A percentile compares a stretch with the other conserved stretches of the same genome.
These are phyloP conservation scores for Rubia peregrina DNA, from an alignment of 305 asterid genomes.

Conservation along the genomic window DNA sequence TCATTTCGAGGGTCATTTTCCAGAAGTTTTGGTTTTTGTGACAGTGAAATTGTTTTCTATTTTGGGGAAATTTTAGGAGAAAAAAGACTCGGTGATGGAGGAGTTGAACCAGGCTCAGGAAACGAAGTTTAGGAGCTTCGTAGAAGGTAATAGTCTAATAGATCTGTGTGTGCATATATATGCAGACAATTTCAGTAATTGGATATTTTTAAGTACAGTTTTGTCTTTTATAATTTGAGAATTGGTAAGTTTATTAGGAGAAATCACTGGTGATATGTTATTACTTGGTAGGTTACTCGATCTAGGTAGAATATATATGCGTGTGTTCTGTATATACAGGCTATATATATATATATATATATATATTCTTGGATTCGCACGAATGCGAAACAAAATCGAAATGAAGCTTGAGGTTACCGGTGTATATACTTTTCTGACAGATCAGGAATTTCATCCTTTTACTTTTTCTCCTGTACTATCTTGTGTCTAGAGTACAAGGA, in stretches of 20 bases:
- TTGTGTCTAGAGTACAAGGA: background rate
- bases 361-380: background rate
- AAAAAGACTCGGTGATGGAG: conserved; percentile 48
- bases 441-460: background rate
- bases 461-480: background rate
- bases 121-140: conserved; percentile 52
- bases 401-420: background rate
- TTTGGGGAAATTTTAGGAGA: conserved; percentile 35
- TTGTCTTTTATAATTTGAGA: background rate
- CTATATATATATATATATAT: too few relatives aligned
- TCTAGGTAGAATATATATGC: background rate
- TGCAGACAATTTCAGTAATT: background rate
- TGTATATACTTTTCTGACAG: background rate
- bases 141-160: conserved; percentile 51
- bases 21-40: background rate
- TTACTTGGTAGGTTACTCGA: background rate
- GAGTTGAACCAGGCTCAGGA: conserved; percentile 60
- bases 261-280: background rate
- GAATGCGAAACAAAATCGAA: background rate
- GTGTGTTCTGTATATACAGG: too few relatives aligned
- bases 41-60: background rate
- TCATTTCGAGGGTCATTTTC: background rate
- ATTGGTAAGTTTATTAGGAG: background rate
- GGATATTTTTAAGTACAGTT: background rate
- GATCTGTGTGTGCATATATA: background rate